These are phyloP conservation scores for Leucoagaricus sp. DNA, from an alignment of 1,284 basidiomycete genomes.

Conservation along the genomic window DNA sequence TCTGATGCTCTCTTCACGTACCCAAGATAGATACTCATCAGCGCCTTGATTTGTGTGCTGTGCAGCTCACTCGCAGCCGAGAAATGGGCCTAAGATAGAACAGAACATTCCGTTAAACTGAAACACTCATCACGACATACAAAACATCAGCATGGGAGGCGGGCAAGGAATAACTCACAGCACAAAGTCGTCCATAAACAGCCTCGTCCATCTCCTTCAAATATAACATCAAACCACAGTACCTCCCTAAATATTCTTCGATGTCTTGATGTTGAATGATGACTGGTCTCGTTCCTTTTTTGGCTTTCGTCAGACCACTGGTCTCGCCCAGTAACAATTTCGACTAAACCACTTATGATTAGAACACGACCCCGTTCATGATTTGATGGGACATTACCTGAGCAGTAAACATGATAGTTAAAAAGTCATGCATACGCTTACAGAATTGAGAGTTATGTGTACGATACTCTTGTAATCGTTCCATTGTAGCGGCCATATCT, in stretches of 20 bases:
- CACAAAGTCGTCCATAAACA: constrained; percentile 84
- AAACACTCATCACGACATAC: not conserved
- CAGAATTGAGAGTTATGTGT: constrained; percentile 90
- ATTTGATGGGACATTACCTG: constrained; percentile 51
- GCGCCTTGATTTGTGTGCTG: constrained; percentile 72
- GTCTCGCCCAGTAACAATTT: constrained; percentile 65
- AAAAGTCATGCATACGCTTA: constrained; percentile 86
- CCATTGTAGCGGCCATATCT: constrained; percentile 95
- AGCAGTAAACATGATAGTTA: constrained; percentile 88
- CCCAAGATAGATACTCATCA: constrained; percentile 64
- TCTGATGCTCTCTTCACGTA: constrained; percentile 68
- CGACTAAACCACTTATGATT: constrained; percentile 40
- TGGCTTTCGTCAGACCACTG: constrained; percentile 50
- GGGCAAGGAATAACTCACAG: constrained; percentile 52
- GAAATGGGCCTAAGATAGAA: constrained; percentile 76
- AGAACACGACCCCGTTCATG: not conserved
- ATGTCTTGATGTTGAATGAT: constrained; percentile 70
- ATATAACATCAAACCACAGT: constrained; percentile 90
- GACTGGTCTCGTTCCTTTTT: constrained; percentile 38
- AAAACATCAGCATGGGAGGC: not conserved
- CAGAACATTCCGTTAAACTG: not conserved
- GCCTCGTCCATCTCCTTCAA: constrained; percentile 93
- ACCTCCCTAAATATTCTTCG: constrained; percentile 83
- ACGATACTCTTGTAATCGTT: constrained; percentile 87
- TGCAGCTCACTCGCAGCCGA: constrained; percentile 83